Percentiles rank a stretch among this genome's conserved stretches.
Evolutionary conservation across 805 yeast genomes (phyloP).

Genomic region (Candida taoyuanica): DNA sequence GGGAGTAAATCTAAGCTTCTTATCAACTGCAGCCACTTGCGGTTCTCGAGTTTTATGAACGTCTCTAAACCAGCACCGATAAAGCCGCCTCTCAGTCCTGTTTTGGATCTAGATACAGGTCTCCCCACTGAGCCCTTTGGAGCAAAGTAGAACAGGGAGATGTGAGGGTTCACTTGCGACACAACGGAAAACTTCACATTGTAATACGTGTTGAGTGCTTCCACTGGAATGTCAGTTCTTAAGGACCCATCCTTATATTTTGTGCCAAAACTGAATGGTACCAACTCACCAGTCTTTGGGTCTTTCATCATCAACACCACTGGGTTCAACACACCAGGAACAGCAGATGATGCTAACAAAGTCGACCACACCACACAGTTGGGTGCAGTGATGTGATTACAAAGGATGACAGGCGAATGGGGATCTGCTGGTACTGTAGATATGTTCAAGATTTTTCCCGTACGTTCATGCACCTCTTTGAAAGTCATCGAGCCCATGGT

Average conservation of each 20-base stretch:
- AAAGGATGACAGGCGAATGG: constrained; percentile 72
- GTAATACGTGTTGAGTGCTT: constrained; percentile 66
- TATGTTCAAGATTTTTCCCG: constrained; percentile 68
- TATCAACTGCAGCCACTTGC: constrained; percentile 70
- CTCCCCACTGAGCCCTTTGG: constrained; percentile 79
- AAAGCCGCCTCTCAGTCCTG: constrained; percentile 74
- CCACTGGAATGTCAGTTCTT: constrained; percentile 74
- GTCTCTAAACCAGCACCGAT: constrained; percentile 68
- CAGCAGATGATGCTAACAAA: constrained; percentile 72
- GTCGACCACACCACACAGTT: constrained; percentile 81
- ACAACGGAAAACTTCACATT: constrained; percentile 74
- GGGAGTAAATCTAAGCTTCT: constrained; percentile 66
- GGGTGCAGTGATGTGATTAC: constrained; percentile 75
- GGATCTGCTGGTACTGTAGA: constrained; percentile 81
- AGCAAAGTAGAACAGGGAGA: constrained; percentile 67
- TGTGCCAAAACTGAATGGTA: constrained; percentile 65
- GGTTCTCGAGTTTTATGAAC: constrained; percentile 63
- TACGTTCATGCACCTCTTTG: constrained; percentile 59
- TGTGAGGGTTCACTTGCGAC: constrained; percentile 81
- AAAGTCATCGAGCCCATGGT: constrained; percentile 71
- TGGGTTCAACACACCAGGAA: constrained; percentile 77
- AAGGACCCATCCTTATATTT: constrained; percentile 79
- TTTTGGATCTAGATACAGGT: constrained; percentile 59
- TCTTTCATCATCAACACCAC: constrained; percentile 73
- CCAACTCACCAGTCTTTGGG: constrained; percentile 33